Conservation (phyloP, 306 rosid genomes). For the Quercus bicolor region DNA sequence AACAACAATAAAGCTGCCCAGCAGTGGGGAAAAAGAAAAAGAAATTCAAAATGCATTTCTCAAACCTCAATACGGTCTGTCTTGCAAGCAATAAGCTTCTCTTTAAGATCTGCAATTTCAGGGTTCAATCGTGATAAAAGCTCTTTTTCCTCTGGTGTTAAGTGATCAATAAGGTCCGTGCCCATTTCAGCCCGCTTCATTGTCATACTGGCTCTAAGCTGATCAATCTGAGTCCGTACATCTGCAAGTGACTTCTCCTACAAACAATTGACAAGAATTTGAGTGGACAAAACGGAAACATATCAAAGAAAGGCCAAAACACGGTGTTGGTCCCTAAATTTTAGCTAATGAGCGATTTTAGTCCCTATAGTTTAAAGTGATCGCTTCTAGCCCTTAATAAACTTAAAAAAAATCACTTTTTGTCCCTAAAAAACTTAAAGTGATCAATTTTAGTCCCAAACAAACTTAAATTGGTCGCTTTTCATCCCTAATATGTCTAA, state of each 20-base stretch:
- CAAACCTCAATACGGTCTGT: constrained; percentile 89
- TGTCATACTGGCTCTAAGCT: constrained; percentile 77
- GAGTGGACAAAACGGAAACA: constrained; percentile 1
- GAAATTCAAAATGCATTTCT: constrained; percentile 19
- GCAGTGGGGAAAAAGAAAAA: not conserved
- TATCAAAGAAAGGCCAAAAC: not conserved
- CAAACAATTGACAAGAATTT: constrained; percentile 36
- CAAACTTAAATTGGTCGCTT: too few relatives aligned
- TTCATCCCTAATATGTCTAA: too few relatives aligned
- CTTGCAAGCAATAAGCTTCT: constrained; percentile 80
- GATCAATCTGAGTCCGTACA: constrained; percentile 80
- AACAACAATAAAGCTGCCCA: not conserved
- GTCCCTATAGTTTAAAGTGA: too few relatives aligned
- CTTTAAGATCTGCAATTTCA: constrained; percentile 81
- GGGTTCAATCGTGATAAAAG: constrained; percentile 84
- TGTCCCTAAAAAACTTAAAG: too few relatives aligned
- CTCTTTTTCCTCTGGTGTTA: constrained; percentile 77
- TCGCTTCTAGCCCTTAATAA: too few relatives aligned
- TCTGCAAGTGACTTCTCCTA: constrained; percentile 87
- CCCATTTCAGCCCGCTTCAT: constrained; percentile 90
- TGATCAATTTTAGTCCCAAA: too few relatives aligned
- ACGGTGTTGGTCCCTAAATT: too few relatives aligned
- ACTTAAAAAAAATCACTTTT: too few relatives aligned
- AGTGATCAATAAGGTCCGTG: constrained; percentile 92
- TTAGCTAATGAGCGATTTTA: too few relatives aligned